Base-by-base conservation (phyloP, 345 rosid species). In the Pugionium dolabratum region DNA sequence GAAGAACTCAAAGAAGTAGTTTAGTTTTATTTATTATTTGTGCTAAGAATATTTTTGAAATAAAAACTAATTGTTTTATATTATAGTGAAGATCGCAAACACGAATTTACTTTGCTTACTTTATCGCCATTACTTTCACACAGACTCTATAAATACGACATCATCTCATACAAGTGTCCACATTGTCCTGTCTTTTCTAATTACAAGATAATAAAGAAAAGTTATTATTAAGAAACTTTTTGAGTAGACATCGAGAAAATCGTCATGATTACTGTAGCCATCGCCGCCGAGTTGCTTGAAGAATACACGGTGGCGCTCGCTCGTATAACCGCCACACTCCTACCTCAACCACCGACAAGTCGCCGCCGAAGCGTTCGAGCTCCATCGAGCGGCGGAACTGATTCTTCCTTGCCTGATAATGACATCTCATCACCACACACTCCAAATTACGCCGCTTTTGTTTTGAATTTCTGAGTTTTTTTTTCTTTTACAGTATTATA, bases 231-330 rank as follows among this genome's bases (percentile, higher is more conserved):
- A 18, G 18, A 18, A 18, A 18, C 18, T 18, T 18, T 18, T 18
- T 18, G 18, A 18, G 18, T 18, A 18, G 18, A 18, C 18, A 18
- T 18, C 18, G 18, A 18, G 18, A 18, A 60, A 7, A 42, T 2
- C 45, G 33, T 42, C 59, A 75, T 75, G 78, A 75, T 75, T 48
- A 69, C 70, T 9, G 70, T 75, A 42, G 66, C 78, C n/a, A 75
- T 75, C 6, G 74, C 74, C 1, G 78, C 78, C n/a, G 71, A 75
- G 78, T 69, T 75, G 59, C 74, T 75, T 46, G 78, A 68, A 50
- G 78, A 75, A 64, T 75, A 69, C 70, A 75, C 78, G 70, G 64
- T 29, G 56, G 78, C 75, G 9, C 70, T 75, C 2, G 56, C 78
- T 49, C 74, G 78, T 31, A 62, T 75, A 49, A 75, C 75, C 5